Evolutionary conservation across 176 grass and related monocot species (phyloP).

Genomic region (Dactylis glomerata): DNA sequence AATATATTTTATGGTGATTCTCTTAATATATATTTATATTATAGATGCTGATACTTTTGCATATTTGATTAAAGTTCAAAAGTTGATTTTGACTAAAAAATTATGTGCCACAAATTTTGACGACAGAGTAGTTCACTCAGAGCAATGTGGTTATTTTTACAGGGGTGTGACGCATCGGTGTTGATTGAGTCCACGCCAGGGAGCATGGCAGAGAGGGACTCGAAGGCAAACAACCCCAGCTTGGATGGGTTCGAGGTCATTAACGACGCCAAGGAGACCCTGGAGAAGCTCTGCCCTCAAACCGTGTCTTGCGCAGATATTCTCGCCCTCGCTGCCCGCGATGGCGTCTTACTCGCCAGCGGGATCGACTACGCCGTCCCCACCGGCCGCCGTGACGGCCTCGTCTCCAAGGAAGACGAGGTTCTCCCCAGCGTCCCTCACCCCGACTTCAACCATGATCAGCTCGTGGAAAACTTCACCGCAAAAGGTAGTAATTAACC

Average conservation of each 20-base stretch:
- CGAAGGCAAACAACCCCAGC: slow-evolving; percentile 34
- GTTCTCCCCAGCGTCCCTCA: slow-evolving; percentile 31
- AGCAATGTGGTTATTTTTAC: background rate
- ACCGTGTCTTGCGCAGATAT: slow-evolving; percentile 89
- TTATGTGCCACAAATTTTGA: no score
- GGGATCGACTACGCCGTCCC: slow-evolving; percentile 11
- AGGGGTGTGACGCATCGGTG: slow-evolving; percentile 52
- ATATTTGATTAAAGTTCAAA: no score
- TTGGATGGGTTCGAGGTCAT: slow-evolving; percentile 35
- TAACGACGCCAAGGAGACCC: slow-evolving; percentile 14
- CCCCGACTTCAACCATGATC: background rate
- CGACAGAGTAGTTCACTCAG: no score
- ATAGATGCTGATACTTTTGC: no score
- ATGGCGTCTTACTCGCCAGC: slow-evolving; percentile 1
- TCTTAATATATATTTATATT: no score
- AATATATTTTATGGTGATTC: no score
- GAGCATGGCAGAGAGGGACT: slow-evolving; percentile 27
- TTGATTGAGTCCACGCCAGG: slow-evolving; percentile 31
- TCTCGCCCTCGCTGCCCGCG: slow-evolving; percentile 47
- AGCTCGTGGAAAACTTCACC: slow-evolving; percentile 16
- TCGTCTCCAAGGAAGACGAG: slow-evolving; percentile 9
- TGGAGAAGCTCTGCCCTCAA: slow-evolving; percentile 45
- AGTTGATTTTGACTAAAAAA: no score
- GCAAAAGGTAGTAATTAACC: slow-evolving; percentile 13
- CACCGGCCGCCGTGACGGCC: slow-evolving; percentile 28